A percentile compares a stretch with the other conserved stretches of the same genome.
These are phyloP conservation scores for Sporobolomyces pararoseus DNA, from an alignment of 768 basidiomycete species.

Conservation along the genomic window DNA sequence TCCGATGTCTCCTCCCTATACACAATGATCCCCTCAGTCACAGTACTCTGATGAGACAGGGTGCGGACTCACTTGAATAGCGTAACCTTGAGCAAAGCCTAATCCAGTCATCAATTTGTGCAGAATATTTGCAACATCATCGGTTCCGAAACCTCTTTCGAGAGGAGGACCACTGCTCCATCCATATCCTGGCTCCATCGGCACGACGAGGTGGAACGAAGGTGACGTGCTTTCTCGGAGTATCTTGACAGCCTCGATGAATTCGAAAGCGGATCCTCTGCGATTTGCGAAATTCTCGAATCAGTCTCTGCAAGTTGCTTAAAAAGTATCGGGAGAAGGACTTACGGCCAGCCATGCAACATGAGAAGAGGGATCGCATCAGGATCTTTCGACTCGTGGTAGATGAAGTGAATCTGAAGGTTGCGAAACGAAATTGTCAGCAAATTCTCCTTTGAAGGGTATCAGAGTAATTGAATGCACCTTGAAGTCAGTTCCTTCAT, in stretches of 20 bases:
- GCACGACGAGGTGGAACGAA: constrained; percentile 42
- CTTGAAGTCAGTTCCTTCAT: constrained; percentile 21
- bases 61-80: constrained; percentile 24
- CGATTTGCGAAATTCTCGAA: background rate
- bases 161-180: constrained; percentile 32
- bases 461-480: background rate
- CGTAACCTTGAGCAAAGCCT: constrained; percentile 30
- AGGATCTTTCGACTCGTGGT: constrained; percentile 39
- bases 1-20: constrained; percentile 37
- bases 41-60: too few species aligned
- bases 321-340: background rate
- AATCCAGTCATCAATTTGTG: constrained; percentile 39
- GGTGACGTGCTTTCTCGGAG: constrained; percentile 26
- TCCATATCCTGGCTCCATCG: constrained; percentile 41
- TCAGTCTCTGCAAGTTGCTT: too few species aligned
- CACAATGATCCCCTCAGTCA: too few species aligned
- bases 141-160: constrained; percentile 25
- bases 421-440: background rate
- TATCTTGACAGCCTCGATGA: constrained; percentile 39
- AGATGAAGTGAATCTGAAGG: constrained; percentile 43
- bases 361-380: constrained; percentile 46
- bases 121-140: constrained; percentile 31
- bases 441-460: too few species aligned
- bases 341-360: constrained; percentile 46
- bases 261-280: constrained; percentile 44